A percentile compares a stretch with the other conserved stretches of the same genome.
Conservation (phyloP, 148 eudicot genomes). For the Pouteria glomerata region DNA sequence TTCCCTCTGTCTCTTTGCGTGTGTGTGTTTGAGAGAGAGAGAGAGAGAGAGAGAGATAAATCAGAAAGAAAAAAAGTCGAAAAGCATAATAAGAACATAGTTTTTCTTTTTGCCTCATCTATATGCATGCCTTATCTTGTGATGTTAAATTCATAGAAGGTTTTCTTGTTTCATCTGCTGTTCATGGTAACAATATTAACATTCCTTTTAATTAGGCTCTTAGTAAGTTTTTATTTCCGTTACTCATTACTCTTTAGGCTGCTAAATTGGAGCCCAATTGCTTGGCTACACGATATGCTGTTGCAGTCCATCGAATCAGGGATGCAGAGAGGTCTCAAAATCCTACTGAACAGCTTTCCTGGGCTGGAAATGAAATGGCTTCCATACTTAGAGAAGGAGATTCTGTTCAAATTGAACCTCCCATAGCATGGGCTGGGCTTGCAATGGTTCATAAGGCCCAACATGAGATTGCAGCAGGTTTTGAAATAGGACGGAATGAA, state of each 20-base stretch:
- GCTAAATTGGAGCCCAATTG: conserved; percentile 93
- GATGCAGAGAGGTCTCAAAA: conserved; percentile 90
- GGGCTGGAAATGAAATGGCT: conserved; percentile 99
- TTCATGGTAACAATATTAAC: neutral
- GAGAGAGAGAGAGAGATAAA: no score
- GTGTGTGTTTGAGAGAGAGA: no score
- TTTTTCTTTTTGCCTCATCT: neutral
- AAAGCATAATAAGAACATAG: neutral
- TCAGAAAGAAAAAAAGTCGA: no score
- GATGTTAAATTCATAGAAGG: neutral
- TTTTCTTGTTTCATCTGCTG: neutral
- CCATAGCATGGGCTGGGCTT: conserved; percentile 92
- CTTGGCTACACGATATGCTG: conserved; percentile 84
- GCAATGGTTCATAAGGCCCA: conserved; percentile 94
- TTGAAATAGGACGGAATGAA: conserved; percentile 67
- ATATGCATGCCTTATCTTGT: conserved; percentile 1
- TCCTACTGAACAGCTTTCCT: conserved; percentile 79
- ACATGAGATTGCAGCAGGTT: conserved; percentile 87
- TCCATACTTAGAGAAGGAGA: conserved; percentile 90
- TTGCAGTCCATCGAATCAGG: conserved; percentile 81
- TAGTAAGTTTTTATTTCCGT: neutral
- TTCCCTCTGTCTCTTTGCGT: no score
- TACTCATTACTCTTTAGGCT: conserved; percentile 40
- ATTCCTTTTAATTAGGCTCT: no score
- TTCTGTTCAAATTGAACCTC: conserved; percentile 55